These are phyloP conservation scores for Saururus chinensis DNA, from an alignment of 164 flowering plant species.

Conservation along the genomic window DNA sequence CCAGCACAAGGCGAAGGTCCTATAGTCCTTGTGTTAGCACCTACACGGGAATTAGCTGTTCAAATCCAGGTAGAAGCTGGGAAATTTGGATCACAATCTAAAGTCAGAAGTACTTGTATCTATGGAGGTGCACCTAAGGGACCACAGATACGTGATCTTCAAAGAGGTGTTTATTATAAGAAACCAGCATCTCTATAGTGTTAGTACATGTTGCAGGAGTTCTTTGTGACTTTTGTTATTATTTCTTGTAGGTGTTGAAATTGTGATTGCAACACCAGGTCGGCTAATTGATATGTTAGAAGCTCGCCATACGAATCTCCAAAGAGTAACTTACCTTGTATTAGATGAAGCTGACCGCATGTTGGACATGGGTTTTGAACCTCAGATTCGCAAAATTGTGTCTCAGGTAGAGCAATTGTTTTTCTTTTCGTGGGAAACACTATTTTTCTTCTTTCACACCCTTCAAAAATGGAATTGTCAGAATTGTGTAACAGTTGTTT, in stretches of 20 bases:
- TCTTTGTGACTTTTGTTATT: neutral
- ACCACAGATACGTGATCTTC: slow-evolving; percentile 96
- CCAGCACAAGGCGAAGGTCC: slow-evolving; percentile 89
- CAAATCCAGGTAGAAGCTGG: slow-evolving; percentile 83
- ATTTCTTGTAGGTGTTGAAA: slow-evolving; percentile 68
- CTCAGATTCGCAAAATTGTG: slow-evolving; percentile 86
- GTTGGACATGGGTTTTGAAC: slow-evolving; percentile 99
- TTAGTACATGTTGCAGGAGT: neutral
- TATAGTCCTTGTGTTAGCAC: slow-evolving; percentile 54
- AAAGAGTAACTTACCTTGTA: slow-evolving; percentile 91
- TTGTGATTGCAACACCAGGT: slow-evolving; percentile 97
- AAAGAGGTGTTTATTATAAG: slow-evolving; percentile 35
- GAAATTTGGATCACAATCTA: slow-evolving; percentile 63
- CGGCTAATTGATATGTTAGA: slow-evolving; percentile 94
- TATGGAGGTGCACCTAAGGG: slow-evolving; percentile 99
- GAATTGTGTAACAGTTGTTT: too few relatives aligned
- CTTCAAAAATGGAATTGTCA: too few relatives aligned
- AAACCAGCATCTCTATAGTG: neutral
- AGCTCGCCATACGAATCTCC: slow-evolving; percentile 73
- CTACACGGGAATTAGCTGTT: slow-evolving; percentile 92
- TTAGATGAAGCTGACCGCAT: slow-evolving; percentile 97
- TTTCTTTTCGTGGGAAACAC: too few relatives aligned
- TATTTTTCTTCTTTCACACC: too few relatives aligned
- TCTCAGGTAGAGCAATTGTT: slow-evolving; percentile 38
- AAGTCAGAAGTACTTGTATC: slow-evolving; percentile 66